Evolutionary conservation across 1,284 basidiomycete genomes (phyloP).

Genomic region (Trichosporon faecale): DNA sequence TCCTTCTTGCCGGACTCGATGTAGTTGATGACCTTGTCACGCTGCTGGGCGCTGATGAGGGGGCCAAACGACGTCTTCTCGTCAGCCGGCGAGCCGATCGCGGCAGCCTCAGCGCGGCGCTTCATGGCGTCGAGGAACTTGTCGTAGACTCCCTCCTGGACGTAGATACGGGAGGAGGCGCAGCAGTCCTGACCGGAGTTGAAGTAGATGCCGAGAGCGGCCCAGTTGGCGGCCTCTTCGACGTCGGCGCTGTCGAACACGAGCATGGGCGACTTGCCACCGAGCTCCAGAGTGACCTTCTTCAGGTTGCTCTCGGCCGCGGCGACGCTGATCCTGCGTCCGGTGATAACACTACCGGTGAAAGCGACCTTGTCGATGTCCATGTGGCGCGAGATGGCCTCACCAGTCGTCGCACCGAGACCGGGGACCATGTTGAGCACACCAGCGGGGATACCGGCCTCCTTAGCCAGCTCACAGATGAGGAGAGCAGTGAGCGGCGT

Average conservation of each 20-base stretch:
- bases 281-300: conserved; percentile 59
- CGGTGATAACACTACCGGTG: conserved; percentile 66
- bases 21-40: conserved; percentile 82
- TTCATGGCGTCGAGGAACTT: conserved; percentile 70
- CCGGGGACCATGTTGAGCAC: conserved; percentile 85
- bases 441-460: conserved; percentile 76
- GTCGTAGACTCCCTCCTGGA: conserved; percentile 77
- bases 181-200: conserved; percentile 41
- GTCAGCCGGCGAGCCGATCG: conserved; percentile 70
- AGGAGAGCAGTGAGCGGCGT: conserved; percentile 81
- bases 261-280: conserved; percentile 56
- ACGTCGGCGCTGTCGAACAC: conserved; percentile 55
- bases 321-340: conserved; percentile 78
- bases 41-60: conserved; percentile 77
- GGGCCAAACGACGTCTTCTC: conserved; percentile 72
- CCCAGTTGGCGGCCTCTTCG: conserved; percentile 69
- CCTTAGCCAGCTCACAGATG: conserved; percentile 51
- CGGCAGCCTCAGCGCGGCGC: conserved; percentile 64
- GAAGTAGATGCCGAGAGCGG: conserved; percentile 42
- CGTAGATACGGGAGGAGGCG: conserved; percentile 59
- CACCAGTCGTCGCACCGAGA: conserved; percentile 76
- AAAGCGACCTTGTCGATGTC: conserved; percentile 71
- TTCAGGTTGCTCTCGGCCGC: conserved; percentile 83
- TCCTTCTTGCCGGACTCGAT: conserved; percentile 81
- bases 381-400: conserved; percentile 69